Conservation (phyloP, 805 yeast genomes). For the Kockiozyma suomiensis region DNA sequence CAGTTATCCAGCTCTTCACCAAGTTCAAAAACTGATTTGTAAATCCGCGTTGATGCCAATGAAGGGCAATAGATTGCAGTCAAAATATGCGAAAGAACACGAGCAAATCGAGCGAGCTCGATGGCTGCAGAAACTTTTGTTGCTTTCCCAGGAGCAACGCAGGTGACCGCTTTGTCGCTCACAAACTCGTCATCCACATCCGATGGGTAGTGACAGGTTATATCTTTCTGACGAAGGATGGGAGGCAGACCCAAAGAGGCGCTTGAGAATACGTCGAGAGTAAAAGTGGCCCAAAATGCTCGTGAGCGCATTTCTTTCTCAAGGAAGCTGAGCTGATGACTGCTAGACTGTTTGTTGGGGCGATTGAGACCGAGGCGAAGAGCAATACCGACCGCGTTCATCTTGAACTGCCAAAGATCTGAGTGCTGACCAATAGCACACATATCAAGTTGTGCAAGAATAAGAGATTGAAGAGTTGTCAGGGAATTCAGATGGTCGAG, state of each 20-base stretch:
- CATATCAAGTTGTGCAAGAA: conserved; percentile 71
- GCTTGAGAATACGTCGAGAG: conserved; percentile 73
- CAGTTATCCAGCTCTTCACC: conserved; percentile 79
- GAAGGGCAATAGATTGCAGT: conserved; percentile 50
- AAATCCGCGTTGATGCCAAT: not conserved
- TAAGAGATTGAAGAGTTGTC: conserved; percentile 57
- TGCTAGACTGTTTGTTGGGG: conserved; percentile 54
- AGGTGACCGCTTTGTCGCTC: conserved; percentile 16
- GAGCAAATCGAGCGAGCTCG: conserved; percentile 27
- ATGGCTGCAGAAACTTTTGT: conserved; percentile 32
- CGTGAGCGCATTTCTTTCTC: conserved; percentile 84
- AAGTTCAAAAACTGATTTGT: conserved; percentile 37
- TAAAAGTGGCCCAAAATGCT: conserved; percentile 81
- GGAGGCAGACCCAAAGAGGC: conserved; percentile 82
- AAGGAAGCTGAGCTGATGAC: conserved; percentile 53
- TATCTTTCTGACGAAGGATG: conserved; percentile 73
- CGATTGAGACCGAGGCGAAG: conserved; percentile 83
- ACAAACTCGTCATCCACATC: conserved; percentile 39
- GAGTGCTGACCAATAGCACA: conserved; percentile 71
- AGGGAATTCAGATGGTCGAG: conserved; percentile 35
- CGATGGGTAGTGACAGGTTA: conserved; percentile 79
- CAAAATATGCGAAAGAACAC: conserved; percentile 65
- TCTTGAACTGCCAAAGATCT: conserved; percentile 74
- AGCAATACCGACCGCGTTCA: conserved; percentile 76
- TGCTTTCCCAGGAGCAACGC: conserved; percentile 38